Evolutionary conservation across 2,329 filamentous ascomycete species (phyloP).

Genomic region (Neoarthrinium moseri): DNA sequence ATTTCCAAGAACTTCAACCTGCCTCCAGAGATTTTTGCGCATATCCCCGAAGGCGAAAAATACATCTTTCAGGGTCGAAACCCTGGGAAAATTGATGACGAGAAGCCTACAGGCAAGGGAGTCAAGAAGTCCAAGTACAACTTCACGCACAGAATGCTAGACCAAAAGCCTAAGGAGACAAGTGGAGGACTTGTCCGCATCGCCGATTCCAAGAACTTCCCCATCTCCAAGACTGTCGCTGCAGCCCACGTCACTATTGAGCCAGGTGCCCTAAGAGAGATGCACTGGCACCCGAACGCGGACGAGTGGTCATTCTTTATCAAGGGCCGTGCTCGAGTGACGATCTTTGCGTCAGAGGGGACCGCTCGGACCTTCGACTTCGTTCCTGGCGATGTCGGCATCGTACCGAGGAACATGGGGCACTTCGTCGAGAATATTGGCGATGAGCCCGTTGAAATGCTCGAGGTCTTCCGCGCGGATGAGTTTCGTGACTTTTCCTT

Average conservation of each 20-base stretch:
- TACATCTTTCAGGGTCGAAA: constrained; percentile 75
- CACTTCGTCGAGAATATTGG: constrained; percentile 82
- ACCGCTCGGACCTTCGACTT: constrained; percentile 76
- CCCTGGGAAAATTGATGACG: constrained; percentile 64
- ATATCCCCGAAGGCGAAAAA: constrained; percentile 65
- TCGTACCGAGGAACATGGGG: constrained; percentile 74
- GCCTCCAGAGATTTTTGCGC: constrained; percentile 66
- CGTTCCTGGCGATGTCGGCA: constrained; percentile 70
- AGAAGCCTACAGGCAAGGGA: constrained; percentile 58
- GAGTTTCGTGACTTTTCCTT: constrained; percentile 72
- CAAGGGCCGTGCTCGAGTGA: constrained; percentile 67
- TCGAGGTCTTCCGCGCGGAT: constrained; percentile 73
- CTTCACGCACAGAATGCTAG: constrained; percentile 72
- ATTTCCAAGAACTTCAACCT: constrained; percentile 75
- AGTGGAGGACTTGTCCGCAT: constrained; percentile 72
- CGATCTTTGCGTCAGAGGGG: constrained; percentile 69
- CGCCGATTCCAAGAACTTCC: constrained; percentile 74
- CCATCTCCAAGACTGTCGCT: constrained; percentile 69
- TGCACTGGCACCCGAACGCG: constrained; percentile 80
- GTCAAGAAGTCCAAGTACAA: constrained; percentile 67
- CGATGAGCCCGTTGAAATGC: constrained; percentile 71
- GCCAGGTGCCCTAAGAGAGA: constrained; percentile 71
- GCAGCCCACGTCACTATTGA: constrained; percentile 71
- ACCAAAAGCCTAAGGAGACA: constrained; percentile 63
- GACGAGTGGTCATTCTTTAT: constrained; percentile 85